These are phyloP conservation scores for Choiromyces venosus DNA, from an alignment of 495 filamentous ascomycete species.

Conservation along the genomic window DNA sequence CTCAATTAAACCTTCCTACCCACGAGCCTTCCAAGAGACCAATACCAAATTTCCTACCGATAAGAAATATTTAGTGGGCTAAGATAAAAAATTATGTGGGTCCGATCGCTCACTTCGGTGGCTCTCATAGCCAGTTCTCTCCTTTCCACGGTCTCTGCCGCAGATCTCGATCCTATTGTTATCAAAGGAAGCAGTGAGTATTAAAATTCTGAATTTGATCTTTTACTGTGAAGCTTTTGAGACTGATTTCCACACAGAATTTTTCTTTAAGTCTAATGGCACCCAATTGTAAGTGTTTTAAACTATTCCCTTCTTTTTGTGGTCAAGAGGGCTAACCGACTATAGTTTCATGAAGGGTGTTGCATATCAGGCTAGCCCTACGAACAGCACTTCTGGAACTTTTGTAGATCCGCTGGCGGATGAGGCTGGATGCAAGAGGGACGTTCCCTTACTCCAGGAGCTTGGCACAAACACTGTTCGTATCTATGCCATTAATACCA, in stretches of 20 bases:
- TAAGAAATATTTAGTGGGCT: background rate
- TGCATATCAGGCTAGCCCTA: constrained; percentile 69
- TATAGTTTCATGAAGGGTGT: constrained; percentile 71
- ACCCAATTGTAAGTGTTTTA: constrained; percentile 64
- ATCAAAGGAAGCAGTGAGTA: constrained; percentile 49
- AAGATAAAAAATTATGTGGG: constrained; percentile 14
- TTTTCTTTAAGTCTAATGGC: constrained; percentile 66
- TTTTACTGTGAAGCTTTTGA: background rate
- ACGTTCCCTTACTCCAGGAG: constrained; percentile 71
- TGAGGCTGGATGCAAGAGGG: constrained; percentile 62
- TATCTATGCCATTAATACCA: constrained; percentile 84
- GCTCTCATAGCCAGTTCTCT: constrained; percentile 38
- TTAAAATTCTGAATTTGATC: background rate
- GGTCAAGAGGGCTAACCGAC: background rate
- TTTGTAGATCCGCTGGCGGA: constrained; percentile 69
- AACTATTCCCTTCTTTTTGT: background rate
- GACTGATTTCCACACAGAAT: constrained; percentile 49
- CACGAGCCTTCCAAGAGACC: background rate
- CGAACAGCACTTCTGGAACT: constrained; percentile 44
- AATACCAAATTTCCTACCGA: constrained; percentile 13
- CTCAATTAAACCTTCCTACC: background rate
- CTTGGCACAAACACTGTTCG: constrained; percentile 85
- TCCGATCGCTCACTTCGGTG: constrained; percentile 22
- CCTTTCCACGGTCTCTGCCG: constrained; percentile 51
- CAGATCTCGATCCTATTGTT: constrained; percentile 61